Evolutionary conservation across 1,139 yeast species (phyloP).

Genomic region (Lodderomyces pseudojiufengensis): DNA sequence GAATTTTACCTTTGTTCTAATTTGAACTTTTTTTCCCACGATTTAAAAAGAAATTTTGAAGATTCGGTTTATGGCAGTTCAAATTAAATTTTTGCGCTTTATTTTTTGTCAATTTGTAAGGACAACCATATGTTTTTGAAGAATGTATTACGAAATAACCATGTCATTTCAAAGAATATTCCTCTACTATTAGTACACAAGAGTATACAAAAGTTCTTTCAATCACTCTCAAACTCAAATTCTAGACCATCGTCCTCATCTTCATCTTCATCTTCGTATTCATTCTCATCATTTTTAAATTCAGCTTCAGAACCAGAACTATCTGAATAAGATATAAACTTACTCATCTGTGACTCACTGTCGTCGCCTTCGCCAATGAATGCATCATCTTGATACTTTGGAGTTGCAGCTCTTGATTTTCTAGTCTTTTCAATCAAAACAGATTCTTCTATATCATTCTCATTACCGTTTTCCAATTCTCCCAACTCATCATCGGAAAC

Average conservation of each 20-base stretch:
- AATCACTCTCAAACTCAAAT: slow-evolving; percentile 14
- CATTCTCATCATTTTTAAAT: background rate
- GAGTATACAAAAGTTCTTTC: too few species aligned
- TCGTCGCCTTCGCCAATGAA: background rate
- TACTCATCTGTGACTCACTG: background rate
- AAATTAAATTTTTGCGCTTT: too few species aligned
- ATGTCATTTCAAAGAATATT: too few species aligned
- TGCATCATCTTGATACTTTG: slow-evolving; percentile 2
- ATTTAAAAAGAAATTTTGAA: too few species aligned
- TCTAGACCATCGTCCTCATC: slow-evolving; percentile 8
- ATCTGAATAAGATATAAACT: background rate
- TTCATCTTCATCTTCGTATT: slow-evolving; percentile 1
- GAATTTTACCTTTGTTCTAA: too few species aligned
- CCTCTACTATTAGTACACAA: too few species aligned
- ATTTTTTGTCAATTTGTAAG: too few species aligned
- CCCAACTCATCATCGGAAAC: slow-evolving; percentile 6
- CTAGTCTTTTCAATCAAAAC: background rate
- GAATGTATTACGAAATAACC: too few species aligned
- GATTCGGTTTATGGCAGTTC: too few species aligned
- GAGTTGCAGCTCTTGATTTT: background rate
- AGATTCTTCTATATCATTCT: background rate
- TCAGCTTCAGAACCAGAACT: background rate
- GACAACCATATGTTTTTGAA: too few species aligned
- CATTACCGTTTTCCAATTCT: slow-evolving; percentile 3
- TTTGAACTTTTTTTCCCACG: too few species aligned